phyloP scores from a whole-genome alignment of 495 filamentous ascomycete genomes.

The Aspergillus sclerotiicarbonarius region DNA sequence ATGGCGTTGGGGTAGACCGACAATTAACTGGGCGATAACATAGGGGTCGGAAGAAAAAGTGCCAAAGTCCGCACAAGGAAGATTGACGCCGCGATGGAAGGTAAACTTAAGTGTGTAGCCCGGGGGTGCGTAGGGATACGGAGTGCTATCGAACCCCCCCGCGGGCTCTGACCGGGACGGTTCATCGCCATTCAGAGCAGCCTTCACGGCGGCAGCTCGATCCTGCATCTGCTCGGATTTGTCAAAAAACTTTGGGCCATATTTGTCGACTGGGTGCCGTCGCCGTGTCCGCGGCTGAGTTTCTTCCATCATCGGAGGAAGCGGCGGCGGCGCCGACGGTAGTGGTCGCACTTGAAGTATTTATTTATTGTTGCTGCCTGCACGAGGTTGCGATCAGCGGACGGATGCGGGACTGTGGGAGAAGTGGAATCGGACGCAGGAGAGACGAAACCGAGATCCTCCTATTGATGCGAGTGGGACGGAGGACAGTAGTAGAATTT shows the following conservation, averaged over 20 bases:
- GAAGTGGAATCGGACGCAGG: not conserved
- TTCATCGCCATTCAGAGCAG: conserved; percentile 15
- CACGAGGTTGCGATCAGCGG: not conserved
- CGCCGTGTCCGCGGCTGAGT: conserved; percentile 20
- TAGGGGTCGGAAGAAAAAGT: conserved; percentile 83
- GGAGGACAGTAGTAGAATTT: no score
- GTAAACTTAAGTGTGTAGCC: conserved; percentile 85
- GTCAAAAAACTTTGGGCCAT: conserved; percentile 50
- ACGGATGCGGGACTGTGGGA: not conserved
- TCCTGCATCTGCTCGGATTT: conserved; percentile 59
- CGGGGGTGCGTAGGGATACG: conserved; percentile 65
- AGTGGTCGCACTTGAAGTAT: not conserved
- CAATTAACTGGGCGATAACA: conserved; percentile 64
- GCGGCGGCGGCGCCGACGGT: no score
- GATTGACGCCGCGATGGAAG: conserved; percentile 74
- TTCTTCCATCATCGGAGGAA: conserved; percentile 20
- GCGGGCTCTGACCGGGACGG: conserved; percentile 47
- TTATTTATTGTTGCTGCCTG: not conserved
- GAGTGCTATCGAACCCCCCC: conserved; percentile 77
- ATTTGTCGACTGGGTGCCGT: conserved; percentile 31
- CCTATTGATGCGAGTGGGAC: no score
- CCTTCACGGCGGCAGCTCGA: conserved; percentile 37
- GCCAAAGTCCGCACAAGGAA: conserved; percentile 78
- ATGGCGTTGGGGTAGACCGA: conserved; percentile 64
- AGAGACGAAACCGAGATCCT: not conserved